These are phyloP conservation scores for Blastomyces percursus DNA, from an alignment of 2,329 filamentous ascomycete species.

Conservation along the genomic window DNA sequence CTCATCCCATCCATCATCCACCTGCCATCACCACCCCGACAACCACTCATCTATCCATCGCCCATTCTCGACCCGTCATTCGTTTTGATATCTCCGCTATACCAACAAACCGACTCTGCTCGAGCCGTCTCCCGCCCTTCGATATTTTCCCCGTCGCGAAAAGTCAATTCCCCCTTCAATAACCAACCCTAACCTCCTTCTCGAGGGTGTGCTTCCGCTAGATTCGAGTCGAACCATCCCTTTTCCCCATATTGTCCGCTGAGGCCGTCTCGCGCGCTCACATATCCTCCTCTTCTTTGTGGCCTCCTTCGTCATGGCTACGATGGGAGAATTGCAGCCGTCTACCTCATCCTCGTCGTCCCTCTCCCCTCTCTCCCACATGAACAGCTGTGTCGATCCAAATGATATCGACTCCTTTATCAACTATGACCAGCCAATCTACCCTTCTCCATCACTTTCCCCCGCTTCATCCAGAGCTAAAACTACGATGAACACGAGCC, in stretches of 20 bases:
- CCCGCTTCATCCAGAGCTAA: conserved; percentile 11
- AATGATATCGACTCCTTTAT: conserved; percentile 37
- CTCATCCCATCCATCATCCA: not conserved
- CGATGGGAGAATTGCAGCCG: conserved; percentile 14
- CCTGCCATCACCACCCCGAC: not conserved
- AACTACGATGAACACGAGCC: not conserved
- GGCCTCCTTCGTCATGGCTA: conserved; percentile 9
- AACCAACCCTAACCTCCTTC: too few relatives aligned
- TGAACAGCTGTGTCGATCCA: conserved; percentile 30
- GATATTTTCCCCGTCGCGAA: not conserved
- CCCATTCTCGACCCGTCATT: not conserved
- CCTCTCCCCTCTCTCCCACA: conserved; percentile 20
- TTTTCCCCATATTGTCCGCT: not conserved
- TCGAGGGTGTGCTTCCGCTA: not conserved
- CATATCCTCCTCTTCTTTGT: not conserved
- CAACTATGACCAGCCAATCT: conserved; percentile 36
- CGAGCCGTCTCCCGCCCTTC: not conserved
- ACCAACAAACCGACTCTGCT: not conserved
- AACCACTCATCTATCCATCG: not conserved
- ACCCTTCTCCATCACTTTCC: conserved; percentile 23
- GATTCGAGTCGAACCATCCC: not conserved
- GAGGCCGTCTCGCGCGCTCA: not conserved
- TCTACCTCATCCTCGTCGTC: conserved; percentile 16
- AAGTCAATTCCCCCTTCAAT: too few relatives aligned
- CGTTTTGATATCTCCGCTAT: not conserved